Percentiles rank a stretch among this genome's conserved stretches.
Conservation (phyloP, 2,329 filamentous ascomycete species). For the Fusarium sp. region DNA sequence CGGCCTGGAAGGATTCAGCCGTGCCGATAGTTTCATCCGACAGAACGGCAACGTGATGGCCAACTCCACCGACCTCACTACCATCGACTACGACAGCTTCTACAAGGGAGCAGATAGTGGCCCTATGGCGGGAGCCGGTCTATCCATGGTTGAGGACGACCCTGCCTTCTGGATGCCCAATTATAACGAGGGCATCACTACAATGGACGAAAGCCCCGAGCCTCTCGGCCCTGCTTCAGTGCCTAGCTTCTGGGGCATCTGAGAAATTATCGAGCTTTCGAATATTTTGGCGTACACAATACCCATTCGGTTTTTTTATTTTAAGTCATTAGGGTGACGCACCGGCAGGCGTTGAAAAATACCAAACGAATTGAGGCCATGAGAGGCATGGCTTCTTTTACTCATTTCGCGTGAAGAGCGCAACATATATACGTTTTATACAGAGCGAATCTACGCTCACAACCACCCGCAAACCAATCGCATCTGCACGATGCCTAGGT, state of each 20-base stretch:
- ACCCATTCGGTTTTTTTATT: conserved; percentile 46
- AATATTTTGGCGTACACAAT: conserved; percentile 46
- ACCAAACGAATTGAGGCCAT: conserved; percentile 34
- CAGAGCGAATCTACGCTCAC: conserved; percentile 35
- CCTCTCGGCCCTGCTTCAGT: conserved; percentile 46
- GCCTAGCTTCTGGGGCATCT: conserved; percentile 51
- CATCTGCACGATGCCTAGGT: background rate
- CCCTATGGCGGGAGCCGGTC: conserved; percentile 53
- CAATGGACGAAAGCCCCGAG: conserved; percentile 52
- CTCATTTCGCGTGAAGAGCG: conserved; percentile 38
- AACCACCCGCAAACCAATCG: conserved; percentile 9
- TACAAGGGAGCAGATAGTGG: conserved; percentile 58
- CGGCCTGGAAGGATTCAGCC: conserved; percentile 50
- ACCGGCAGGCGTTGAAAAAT: conserved; percentile 44
- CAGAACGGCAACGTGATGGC: conserved; percentile 57
- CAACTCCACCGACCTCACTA: conserved; percentile 56
- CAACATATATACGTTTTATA: conserved; percentile 44
- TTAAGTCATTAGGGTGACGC: conserved; percentile 37
- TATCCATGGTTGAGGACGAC: conserved; percentile 64
- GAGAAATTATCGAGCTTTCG: conserved; percentile 38
- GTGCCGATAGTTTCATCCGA: conserved; percentile 59
- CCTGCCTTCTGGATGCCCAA: conserved; percentile 61
- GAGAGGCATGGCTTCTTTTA: conserved; percentile 31
- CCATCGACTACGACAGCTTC: conserved; percentile 67
- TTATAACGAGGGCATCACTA: conserved; percentile 53